Evolutionary conservation across 257 asterid species (phyloP).

Genomic region (Solanum sitiens): DNA sequence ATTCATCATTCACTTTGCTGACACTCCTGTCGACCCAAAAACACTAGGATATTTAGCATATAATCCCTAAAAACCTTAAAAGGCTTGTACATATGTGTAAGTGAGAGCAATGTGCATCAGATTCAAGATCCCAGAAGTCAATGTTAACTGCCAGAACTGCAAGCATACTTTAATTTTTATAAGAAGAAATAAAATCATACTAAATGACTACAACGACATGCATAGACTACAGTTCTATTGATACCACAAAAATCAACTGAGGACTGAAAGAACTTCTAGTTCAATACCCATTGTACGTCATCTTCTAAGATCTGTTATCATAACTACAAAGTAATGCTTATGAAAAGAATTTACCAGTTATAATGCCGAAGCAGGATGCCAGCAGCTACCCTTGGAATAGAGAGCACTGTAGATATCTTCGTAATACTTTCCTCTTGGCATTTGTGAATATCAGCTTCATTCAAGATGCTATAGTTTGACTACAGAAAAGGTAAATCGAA

Average conservation of each 20-base stretch:
- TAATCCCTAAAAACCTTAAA: background rate
- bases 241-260: background rate
- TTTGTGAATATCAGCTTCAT: conserved; percentile 67
- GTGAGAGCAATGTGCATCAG: background rate
- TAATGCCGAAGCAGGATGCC: conserved; percentile 83
- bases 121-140: background rate
- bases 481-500: conserved; percentile 9
- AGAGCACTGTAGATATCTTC: conserved; percentile 67
- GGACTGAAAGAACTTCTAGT: background rate
- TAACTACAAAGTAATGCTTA: conserved; percentile 3
- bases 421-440: conserved; percentile 74
- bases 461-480: conserved; percentile 60
- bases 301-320: background rate
- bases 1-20: conserved; percentile 92
- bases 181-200: background rate
- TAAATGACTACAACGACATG: background rate
- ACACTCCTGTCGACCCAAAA: conserved; percentile 72
- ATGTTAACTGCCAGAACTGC: background rate
- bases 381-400: conserved; percentile 78
- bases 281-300: background rate
- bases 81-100: background rate
- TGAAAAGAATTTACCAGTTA: conserved; percentile 52
- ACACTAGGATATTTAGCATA: background rate
- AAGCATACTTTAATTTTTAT: background rate
- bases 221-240: background rate